Base-by-base conservation (phyloP, 495 filamentous ascomycete species). In the Neurospora terricola region DNA sequence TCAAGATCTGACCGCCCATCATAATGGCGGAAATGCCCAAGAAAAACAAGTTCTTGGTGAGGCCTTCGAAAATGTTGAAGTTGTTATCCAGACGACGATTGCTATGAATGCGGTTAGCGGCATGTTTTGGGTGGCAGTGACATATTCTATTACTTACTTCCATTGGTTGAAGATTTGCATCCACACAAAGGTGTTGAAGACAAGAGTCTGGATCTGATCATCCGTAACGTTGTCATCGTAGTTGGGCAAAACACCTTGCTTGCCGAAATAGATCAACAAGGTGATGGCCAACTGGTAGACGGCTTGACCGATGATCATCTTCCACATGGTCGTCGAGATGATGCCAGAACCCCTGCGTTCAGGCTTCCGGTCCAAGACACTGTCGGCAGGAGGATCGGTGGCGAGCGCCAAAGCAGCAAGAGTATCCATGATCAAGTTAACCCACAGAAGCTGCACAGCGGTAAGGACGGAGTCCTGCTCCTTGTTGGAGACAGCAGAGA, bases 141-240 rank as follows among this genome's bases (percentile, higher is more conserved):
- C 9, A 27, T 39, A 9, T 2, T 11, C 27, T 59, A 45, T 10
- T 76, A 87, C 88, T 87, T 86, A 90, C 88, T 96, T 97, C 88
- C 93, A 95, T 79, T 95, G 91, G 81, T 97, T 97, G 85, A 96
- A 97, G 75, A 97, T 94, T 74, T 97, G 93, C 93, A 97, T 96
- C 93, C 93, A 97, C 21, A 97, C 93, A 70, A 97, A 97, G 5
- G 92, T 93, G 83, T 97, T 97, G 87, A 97, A 97, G 7, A 97
- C 91, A 62, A 96, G 85, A 1, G 92, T 93, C 59, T 87, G 81
- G 69, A 94, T 83, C 75, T 91, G 83, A 2, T 78, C 83, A 16
- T 84, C 68, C 1, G 78, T 77, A 40, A 71, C 27, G 4, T 14
- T 14, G 5, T 38, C 71, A 18, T 84, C 80, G 14, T 78, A 77